These are phyloP conservation scores for Paramyrothecium sp. DNA, from an alignment of 2,329 filamentous ascomycete genomes.

Conservation along the genomic window DNA sequence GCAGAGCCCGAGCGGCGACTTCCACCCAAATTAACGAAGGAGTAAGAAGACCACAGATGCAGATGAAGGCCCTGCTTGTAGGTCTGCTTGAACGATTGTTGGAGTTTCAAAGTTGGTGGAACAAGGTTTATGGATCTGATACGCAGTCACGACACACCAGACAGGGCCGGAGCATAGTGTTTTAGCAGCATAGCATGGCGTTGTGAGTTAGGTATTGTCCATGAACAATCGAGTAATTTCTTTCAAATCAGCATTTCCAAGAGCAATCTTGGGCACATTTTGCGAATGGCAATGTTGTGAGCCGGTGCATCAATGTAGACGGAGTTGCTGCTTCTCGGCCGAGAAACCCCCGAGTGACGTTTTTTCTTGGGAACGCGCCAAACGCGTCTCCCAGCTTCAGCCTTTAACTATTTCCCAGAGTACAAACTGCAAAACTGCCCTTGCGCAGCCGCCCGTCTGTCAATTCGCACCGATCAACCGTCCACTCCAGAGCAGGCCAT, in stretches of 20 bases:
- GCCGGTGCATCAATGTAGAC: not conserved
- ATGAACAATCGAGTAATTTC: not conserved
- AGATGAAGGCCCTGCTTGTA: conserved; percentile 22
- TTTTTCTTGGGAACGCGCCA: conserved; percentile 16
- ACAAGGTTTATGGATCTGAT: conserved; percentile 13
- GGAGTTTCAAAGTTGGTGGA: conserved; percentile 34
- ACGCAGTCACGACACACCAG: not conserved
- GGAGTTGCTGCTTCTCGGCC: conserved; percentile 7
- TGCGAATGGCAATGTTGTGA: not conserved
- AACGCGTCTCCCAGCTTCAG: conserved; percentile 23
- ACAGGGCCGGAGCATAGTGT: conserved; percentile 15
- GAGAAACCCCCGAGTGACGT: conserved; percentile 24
- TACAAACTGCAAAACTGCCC: conserved; percentile 1
- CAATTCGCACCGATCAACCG: too few species aligned
- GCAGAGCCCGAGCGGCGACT: conserved; percentile 23
- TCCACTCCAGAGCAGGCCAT: conserved; percentile 17
- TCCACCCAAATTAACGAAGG: conserved; percentile 35
- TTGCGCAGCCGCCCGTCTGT: too few species aligned
- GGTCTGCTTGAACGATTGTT: conserved; percentile 27
- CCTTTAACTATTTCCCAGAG: conserved; percentile 9
- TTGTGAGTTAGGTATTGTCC: conserved; percentile 7
- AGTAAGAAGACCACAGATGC: conserved; percentile 28
- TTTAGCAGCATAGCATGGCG: conserved; percentile 23
- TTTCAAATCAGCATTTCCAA: not conserved
- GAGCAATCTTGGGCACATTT: not conserved